Evolutionary conservation across 176 grass and related monocot species (phyloP).

Genomic region (Carex scoparia): DNA sequence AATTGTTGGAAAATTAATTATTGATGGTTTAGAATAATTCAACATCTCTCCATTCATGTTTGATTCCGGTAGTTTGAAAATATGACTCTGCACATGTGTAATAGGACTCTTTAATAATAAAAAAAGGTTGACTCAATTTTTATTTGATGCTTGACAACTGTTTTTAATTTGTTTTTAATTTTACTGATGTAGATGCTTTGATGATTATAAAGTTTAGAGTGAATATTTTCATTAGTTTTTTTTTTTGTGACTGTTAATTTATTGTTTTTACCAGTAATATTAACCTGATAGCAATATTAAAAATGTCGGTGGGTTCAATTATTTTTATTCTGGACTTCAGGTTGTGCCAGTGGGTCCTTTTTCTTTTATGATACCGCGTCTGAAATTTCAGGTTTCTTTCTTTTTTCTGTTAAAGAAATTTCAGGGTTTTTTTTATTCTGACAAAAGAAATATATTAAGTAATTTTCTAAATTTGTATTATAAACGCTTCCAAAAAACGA

Average conservation of each 20-base stretch:
- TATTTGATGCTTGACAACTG: too few species aligned
- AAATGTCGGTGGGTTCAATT: not conserved
- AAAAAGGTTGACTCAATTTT: too few species aligned
- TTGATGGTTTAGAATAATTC: too few species aligned
- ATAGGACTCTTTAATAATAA: too few species aligned
- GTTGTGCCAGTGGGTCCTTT: not conserved
- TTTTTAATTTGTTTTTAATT: too few species aligned
- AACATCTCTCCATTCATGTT: too few species aligned
- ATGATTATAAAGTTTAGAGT: not conserved
- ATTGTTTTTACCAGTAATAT: not conserved
- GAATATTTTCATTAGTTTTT: not conserved
- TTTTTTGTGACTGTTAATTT: not conserved
- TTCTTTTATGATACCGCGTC: not conserved
- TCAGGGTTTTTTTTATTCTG: not conserved
- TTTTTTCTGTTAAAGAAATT: not conserved
- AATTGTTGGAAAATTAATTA: too few species aligned
- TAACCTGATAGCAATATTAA: not conserved
- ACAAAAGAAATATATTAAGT: not conserved
- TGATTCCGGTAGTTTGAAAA: too few species aligned
- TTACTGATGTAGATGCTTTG: not conserved
- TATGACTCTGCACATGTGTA: too few species aligned
- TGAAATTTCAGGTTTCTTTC: constrained; percentile 2
- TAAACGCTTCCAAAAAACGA: not conserved
- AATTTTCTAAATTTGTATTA: not conserved
- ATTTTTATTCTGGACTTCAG: not conserved